phyloP scores from a whole-genome alignment of 108 stramenopile species.

The Discostella stelligeroides region DNA sequence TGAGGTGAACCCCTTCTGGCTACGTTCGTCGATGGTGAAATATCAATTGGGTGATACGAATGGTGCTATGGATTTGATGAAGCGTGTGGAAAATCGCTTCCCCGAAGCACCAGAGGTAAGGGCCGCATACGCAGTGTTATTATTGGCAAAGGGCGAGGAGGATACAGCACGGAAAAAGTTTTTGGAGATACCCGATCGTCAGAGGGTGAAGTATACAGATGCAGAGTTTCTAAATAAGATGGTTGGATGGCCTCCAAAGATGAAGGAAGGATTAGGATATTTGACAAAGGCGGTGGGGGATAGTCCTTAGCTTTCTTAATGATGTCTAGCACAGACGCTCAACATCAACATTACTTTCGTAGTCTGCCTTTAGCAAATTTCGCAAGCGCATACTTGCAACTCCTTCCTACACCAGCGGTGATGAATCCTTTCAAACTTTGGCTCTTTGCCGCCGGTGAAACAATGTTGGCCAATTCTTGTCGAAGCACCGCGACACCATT shows the following conservation, averaged over 20 bases:
- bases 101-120: constrained; percentile 87
- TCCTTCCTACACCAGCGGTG: constrained; percentile 71
- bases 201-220: constrained; percentile 66
- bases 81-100: constrained; percentile 83
- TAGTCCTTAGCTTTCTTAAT: constrained; percentile 12
- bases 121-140: constrained; percentile 73
- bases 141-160: constrained; percentile 67
- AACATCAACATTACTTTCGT: constrained; percentile 22
- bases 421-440: constrained; percentile 83
- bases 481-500: constrained; percentile 21
- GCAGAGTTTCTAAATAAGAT: constrained; percentile 57
- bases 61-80: constrained; percentile 73
- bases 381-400: constrained; percentile 68
- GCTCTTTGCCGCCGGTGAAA: constrained; percentile 70
- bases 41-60: constrained; percentile 67
- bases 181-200: constrained; percentile 81
- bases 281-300: constrained; percentile 47
- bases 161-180: constrained; percentile 77
- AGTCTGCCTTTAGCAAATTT: constrained; percentile 78
- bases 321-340: neutral
- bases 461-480: constrained; percentile 52
- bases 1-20: constrained; percentile 86
- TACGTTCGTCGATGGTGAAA: constrained; percentile 79
- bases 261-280: constrained; percentile 56
- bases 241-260: constrained; percentile 78